Base-by-base conservation (phyloP, 1,139 yeast genomes). In the Hanseniaspora sp. region DNA sequence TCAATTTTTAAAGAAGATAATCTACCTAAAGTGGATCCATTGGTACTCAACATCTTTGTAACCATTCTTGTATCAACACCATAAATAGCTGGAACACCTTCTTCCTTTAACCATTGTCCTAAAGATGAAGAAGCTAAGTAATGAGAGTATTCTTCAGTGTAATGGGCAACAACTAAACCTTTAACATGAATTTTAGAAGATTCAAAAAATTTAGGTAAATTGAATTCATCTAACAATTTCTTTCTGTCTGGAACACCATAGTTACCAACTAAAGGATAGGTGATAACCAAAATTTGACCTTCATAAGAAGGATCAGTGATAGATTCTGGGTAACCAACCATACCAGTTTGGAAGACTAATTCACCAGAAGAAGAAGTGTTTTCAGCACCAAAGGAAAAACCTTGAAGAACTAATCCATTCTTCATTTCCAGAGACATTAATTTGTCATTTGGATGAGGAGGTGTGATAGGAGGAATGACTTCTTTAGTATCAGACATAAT, bases 261-360 rank as follows among this genome's bases (percentile, higher is more conserved):
- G 75, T 94, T 94, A 69, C 99, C 99, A 55, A 92, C 95, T 64
- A 94, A 76, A 31, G 99, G 98, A 70, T 82, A 90, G 57, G 99
- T 94, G 70, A 94, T 85, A 59, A 92, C 97, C 69, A 94, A 79
- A 65, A 94, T 90, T 74, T 94, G 99, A 60, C 98, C 98, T 67
- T 86, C 94, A 70, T 94, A 94, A 52, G 98, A 92, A 59, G 99
- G 98, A 73, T 94, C 99, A 53, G 98, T 90, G 69, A 94, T 80
- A 58, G 97, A 83, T 72, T 94, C 99, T 48, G 98, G 98, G 70
- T 94, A 94, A 60, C 99, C 99, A 63, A 92, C 98, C 98, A 94
- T 94, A 75, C 98, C 98, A 60, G 99, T 94, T 73, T 92, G 98
- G 80, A 94, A 94, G 60, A 94, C 99, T 67, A 92, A 80, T 74